These are phyloP conservation scores for Prunella vulgaris DNA, from an alignment of 257 asterid species.

Conservation along the genomic window DNA sequence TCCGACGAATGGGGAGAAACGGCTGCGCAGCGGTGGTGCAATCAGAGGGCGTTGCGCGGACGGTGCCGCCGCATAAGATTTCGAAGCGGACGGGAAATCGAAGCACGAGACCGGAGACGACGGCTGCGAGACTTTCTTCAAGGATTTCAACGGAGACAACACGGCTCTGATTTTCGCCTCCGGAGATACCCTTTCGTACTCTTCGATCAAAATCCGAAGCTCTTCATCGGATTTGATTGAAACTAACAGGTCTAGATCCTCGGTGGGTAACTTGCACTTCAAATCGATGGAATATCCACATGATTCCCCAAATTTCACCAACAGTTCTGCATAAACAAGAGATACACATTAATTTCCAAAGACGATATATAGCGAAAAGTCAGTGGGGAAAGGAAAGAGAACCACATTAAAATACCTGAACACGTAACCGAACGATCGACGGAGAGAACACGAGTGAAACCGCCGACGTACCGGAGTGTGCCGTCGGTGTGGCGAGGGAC, in stretches of 20 bases:
- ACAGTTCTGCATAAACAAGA: slow-evolving; percentile 38
- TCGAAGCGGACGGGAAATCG: slow-evolving; percentile 43
- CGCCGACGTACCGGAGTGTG: slow-evolving; percentile 74
- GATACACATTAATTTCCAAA: not conserved
- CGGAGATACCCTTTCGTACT: slow-evolving; percentile 53
- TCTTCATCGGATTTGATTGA: slow-evolving; percentile 75
- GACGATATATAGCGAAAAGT: not conserved
- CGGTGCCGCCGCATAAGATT: slow-evolving; percentile 15
- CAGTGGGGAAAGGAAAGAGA: not conserved
- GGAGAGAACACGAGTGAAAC: slow-evolving; percentile 69
- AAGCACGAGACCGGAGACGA: slow-evolving; percentile 62
- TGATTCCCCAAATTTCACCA: slow-evolving; percentile 71
- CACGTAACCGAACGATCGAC: slow-evolving; percentile 41
- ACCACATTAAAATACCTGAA: slow-evolving; percentile 25
- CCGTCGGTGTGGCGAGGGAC: slow-evolving; percentile 65
- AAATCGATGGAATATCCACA: slow-evolving; percentile 60
- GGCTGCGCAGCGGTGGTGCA: slow-evolving; percentile 19
- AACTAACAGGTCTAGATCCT: slow-evolving; percentile 70
- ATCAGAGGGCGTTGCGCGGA: slow-evolving; percentile 1
- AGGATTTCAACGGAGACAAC: slow-evolving; percentile 40
- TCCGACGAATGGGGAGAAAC: slow-evolving; percentile 19
- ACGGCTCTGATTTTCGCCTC: slow-evolving; percentile 70
- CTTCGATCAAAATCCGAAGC: slow-evolving; percentile 46
- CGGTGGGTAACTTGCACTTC: slow-evolving; percentile 71
- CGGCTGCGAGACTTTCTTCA: slow-evolving; percentile 56